Evolutionary conservation across 805 yeast species (phyloP).

Genomic region (Wickerhamiella vanderwaltii): DNA sequence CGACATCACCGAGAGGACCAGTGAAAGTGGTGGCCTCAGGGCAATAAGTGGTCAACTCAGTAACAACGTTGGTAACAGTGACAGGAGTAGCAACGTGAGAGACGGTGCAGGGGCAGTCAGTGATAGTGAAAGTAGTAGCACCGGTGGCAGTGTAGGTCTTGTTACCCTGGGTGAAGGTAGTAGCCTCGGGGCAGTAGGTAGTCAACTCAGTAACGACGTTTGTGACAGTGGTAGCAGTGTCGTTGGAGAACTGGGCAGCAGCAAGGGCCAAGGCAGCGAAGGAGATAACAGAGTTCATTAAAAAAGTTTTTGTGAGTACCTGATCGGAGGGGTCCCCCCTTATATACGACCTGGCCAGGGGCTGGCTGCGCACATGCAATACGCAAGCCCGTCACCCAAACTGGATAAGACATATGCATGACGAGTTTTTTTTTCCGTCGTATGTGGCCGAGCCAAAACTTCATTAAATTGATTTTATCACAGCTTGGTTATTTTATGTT

Average conservation of each 20-base stretch:
- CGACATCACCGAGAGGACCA: conserved; percentile 41
- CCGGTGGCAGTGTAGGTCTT: conserved; percentile 37
- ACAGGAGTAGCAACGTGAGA: conserved; percentile 22
- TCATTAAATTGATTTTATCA: too few relatives aligned
- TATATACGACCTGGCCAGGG: not conserved
- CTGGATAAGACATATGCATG: too few relatives aligned
- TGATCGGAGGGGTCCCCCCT: not conserved
- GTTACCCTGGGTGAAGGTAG: conserved; percentile 43
- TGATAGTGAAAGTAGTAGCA: conserved; percentile 74
- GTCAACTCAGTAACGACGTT: conserved; percentile 34
- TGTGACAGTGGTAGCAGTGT: conserved; percentile 12
- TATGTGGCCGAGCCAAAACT: too few relatives aligned
- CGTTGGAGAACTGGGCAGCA: conserved; percentile 9
- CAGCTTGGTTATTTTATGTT: too few relatives aligned
- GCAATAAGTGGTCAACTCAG: conserved; percentile 36
- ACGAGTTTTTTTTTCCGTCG: too few relatives aligned
- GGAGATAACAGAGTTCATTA: conserved; percentile 8
- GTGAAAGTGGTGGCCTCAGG: conserved; percentile 50
- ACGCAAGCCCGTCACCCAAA: too few relatives aligned
- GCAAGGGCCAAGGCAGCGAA: conserved; percentile 10
- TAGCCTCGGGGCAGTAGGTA: conserved; percentile 68
- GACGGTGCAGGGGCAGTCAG: conserved; percentile 72
- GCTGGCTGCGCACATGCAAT: too few relatives aligned
- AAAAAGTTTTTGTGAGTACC: too few relatives aligned
- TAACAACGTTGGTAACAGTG: conserved; percentile 9